Percentiles rank a stretch among this genome's conserved stretches.
Evolutionary conservation across 495 filamentous ascomycete species (phyloP).

Genomic region (Viridothelium virens): DNA sequence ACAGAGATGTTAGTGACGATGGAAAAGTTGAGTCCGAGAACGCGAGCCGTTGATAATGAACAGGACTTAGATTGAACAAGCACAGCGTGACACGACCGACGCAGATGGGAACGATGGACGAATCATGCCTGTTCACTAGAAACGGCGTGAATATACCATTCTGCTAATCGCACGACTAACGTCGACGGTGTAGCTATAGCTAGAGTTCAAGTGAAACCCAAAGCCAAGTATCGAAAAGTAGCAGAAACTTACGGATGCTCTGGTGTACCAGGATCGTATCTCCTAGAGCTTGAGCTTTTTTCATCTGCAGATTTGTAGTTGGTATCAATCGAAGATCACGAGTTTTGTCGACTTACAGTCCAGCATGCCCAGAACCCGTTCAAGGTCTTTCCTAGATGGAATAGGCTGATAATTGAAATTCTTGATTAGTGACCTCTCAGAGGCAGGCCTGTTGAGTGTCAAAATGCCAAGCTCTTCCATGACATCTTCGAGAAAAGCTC

Average conservation of each 20-base stretch:
- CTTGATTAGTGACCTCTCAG: constrained; percentile 39
- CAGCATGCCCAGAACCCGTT: constrained; percentile 37
- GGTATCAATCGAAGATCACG: neutral
- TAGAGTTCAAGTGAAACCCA: constrained; percentile 15
- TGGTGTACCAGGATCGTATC: constrained; percentile 22
- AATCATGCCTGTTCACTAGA: neutral
- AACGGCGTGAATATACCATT: neutral
- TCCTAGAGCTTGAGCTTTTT: constrained; percentile 24
- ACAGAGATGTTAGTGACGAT: constrained; percentile 17
- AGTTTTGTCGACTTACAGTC: constrained; percentile 37
- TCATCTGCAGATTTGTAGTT: constrained; percentile 22
- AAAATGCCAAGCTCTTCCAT: constrained; percentile 46
- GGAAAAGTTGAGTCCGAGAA: neutral
- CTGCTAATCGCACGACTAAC: neutral
- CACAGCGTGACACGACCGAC: constrained; percentile 15
- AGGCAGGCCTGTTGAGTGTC: constrained; percentile 38
- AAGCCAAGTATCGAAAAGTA: neutral
- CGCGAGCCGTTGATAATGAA: too few species aligned
- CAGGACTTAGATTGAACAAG: constrained; percentile 2
- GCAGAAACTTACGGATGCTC: constrained; percentile 33
- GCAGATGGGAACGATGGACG: neutral
- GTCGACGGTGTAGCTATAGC: neutral
- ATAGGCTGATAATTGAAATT: constrained; percentile 31
- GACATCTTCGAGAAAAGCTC: constrained; percentile 49
- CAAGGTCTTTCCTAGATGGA: constrained; percentile 37